phyloP scores from a whole-genome alignment of 345 rosid genomes.

The Balakata baccata region DNA sequence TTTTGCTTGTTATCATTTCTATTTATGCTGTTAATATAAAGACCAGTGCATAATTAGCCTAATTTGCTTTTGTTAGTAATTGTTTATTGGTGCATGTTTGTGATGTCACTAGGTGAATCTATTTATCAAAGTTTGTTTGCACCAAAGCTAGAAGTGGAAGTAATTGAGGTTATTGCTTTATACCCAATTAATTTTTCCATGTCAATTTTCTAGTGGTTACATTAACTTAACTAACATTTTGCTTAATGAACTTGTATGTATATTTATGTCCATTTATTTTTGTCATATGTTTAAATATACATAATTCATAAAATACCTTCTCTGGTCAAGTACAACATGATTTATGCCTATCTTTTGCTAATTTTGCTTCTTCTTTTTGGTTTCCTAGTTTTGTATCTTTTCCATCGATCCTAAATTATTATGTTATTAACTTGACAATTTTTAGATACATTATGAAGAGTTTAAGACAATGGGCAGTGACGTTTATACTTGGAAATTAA shows the following conservation, averaged over 20 bases:
- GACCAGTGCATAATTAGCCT: not conserved
- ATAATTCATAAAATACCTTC: not conserved
- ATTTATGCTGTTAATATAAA: not conserved
- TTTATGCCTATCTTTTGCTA: not conserved
- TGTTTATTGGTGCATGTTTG: not conserved
- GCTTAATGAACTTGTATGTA: not conserved
- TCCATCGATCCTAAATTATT: not conserved
- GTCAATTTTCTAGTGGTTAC: no score
- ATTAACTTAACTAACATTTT: no score
- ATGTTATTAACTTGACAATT: not conserved
- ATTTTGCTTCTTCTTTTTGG: not conserved
- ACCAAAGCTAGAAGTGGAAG: not conserved
- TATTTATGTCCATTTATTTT: not conserved
- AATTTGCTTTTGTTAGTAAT: not conserved
- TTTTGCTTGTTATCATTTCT: not conserved
- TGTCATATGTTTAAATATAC: not conserved
- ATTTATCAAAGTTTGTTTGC: not conserved
- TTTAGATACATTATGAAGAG: conserved; percentile 55
- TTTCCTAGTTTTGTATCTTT: not conserved
- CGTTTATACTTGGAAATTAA: conserved; percentile 71
- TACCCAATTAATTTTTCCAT: not conserved
- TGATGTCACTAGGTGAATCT: not conserved
- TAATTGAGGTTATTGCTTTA: not conserved
- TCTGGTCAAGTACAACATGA: not conserved
- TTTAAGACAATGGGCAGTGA: conserved; percentile 58